Evolutionary conservation across 2,329 filamentous ascomycete genomes (phyloP).

Genomic region (Colletotrichum lindemuthianum): DNA sequence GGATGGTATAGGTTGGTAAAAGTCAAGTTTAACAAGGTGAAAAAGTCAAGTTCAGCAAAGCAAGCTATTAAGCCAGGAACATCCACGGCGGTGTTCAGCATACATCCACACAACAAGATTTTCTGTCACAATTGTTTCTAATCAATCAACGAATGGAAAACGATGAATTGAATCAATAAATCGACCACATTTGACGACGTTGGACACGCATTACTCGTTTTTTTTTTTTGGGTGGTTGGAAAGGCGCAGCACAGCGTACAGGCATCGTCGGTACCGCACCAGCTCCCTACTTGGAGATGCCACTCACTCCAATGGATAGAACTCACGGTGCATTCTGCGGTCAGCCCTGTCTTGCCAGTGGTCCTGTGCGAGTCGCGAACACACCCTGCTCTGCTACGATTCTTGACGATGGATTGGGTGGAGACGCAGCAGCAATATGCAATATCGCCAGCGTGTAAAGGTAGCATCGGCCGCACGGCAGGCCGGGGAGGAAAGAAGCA

Average conservation of each 20-base stretch:
- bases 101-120: not conserved
- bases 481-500: constrained; percentile 32
- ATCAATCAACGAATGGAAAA: constrained; percentile 7
- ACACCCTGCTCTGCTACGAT: not conserved
- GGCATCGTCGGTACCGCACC: no score
- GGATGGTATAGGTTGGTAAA: not conserved
- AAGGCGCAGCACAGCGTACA: no score
- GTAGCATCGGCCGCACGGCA: not conserved
- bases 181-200: not conserved
- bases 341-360: no score
- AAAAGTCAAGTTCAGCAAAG: not conserved
- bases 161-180: constrained; percentile 27
- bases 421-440: not conserved
- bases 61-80: no score
- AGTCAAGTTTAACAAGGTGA: not conserved
- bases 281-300: no score
- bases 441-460: not conserved
- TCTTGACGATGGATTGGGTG: not conserved
- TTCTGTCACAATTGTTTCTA: not conserved
- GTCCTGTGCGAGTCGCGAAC: no score
- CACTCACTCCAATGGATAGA: no score
- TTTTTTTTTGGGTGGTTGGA: not conserved
- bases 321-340: no score
- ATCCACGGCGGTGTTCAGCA: not conserved
- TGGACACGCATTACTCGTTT: not conserved